These are phyloP conservation scores for Solanum etuberosum DNA, from an alignment of 257 asterid species.

Conservation along the genomic window DNA sequence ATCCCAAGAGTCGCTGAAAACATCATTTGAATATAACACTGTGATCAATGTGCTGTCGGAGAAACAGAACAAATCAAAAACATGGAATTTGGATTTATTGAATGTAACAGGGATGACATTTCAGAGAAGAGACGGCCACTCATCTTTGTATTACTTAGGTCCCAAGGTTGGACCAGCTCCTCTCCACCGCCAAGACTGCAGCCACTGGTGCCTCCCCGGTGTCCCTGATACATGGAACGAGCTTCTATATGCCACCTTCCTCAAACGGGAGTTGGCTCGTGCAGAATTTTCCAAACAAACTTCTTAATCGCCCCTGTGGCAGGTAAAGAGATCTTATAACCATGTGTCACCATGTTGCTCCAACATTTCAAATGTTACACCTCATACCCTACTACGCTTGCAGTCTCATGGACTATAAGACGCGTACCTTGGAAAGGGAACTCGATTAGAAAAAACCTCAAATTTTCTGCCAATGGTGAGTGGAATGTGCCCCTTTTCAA, in stretches of 20 bases:
- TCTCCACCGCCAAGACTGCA: slow-evolving; percentile 9
- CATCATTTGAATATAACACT: not conserved
- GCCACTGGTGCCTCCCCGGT: slow-evolving; percentile 11
- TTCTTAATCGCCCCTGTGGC: not conserved
- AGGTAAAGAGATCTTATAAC: not conserved
- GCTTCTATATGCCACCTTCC: not conserved
- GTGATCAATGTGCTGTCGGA: not conserved
- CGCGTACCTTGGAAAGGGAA: not conserved
- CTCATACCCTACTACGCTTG: not conserved
- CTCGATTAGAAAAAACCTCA: not conserved
- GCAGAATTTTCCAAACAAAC: not conserved
- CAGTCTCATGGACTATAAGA: not conserved
- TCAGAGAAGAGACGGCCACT: slow-evolving; percentile 2
- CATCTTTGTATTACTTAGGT: slow-evolving; percentile 1
- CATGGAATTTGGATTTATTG: not conserved
- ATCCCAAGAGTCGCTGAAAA: not conserved
- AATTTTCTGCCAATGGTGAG: not conserved
- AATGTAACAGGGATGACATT: slow-evolving; percentile 1
- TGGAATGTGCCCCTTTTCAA: not conserved
- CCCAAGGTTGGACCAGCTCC: not conserved
- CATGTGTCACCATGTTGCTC: not conserved
- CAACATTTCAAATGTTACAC: not conserved
- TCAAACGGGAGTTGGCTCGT: not conserved
- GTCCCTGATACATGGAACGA: slow-evolving; percentile 11
- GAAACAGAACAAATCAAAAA: not conserved